Conservation (phyloP, 805 yeast species). For the Ogataea chonburiensis region DNA sequence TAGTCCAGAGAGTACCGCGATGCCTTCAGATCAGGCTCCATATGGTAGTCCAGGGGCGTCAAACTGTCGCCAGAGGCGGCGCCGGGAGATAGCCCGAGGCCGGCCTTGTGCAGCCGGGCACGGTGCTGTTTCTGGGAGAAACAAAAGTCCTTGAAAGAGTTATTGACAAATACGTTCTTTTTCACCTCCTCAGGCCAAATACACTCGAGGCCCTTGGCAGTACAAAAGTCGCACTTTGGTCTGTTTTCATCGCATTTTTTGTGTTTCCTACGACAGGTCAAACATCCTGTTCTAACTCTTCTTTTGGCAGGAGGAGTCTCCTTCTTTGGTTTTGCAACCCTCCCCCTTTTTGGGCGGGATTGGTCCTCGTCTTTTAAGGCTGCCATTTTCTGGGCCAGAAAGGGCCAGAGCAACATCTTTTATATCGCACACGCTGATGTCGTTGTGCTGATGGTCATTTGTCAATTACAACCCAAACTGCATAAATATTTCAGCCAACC, state of each 20-base stretch:
- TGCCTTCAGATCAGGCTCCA: no score
- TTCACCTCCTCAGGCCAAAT: conserved; percentile 37
- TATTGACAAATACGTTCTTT: conserved; percentile 29
- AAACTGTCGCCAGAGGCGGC: conserved; percentile 10
- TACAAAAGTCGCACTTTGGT: conserved; percentile 51
- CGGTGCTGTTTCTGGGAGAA: conserved; percentile 15
- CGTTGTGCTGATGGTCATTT: no score
- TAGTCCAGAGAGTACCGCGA: conserved; percentile 20
- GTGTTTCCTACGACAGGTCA: conserved; percentile 52
- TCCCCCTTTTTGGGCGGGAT: conserved; percentile 17
- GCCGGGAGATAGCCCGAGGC: conserved; percentile 3
- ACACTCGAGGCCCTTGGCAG: conserved; percentile 36
- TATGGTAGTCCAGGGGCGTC: conserved; percentile 20
- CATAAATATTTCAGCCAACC: conserved; percentile 8
- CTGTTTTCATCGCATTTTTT: conserved; percentile 55
- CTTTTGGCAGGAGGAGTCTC: conserved; percentile 36
- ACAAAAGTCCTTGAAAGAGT: conserved; percentile 29
- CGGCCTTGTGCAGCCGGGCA: conserved; percentile 6
- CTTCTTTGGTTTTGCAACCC: conserved; percentile 25
- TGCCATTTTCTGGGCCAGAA: conserved; percentile 4
- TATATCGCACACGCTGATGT: not conserved
- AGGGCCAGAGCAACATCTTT: not conserved
- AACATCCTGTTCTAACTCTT: conserved; percentile 46
- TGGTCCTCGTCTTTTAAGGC: conserved; percentile 9
- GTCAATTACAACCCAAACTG: conserved; percentile 7